Evolutionary conservation across 148 eudicot genomes (phyloP).

Genomic region (Cornus florida): DNA sequence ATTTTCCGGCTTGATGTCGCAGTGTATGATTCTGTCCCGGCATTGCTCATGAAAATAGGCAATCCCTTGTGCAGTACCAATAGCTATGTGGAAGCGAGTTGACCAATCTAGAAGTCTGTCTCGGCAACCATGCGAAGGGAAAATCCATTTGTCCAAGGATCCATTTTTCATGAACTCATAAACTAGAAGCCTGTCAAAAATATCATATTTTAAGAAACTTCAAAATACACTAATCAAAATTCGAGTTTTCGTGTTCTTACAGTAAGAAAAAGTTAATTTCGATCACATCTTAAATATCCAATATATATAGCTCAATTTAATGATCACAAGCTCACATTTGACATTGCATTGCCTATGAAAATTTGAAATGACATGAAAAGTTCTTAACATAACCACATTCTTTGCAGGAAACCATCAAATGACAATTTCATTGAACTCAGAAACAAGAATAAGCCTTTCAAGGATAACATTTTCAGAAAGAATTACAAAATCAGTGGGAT

Average conservation of each 20-base stretch:
- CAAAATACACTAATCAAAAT: not conserved
- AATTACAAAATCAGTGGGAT: too few relatives aligned
- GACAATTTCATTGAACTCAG: too few relatives aligned
- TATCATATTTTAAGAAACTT: not conserved
- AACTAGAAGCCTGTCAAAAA: slow-evolving; percentile 64
- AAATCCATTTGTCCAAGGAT: slow-evolving; percentile 94
- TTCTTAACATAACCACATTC: too few relatives aligned
- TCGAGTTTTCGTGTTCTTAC: not conserved
- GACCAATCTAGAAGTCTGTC: slow-evolving; percentile 70
- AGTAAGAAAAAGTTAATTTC: too few relatives aligned
- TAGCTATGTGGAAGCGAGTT: slow-evolving; percentile 74
- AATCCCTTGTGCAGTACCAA: slow-evolving; percentile 88
- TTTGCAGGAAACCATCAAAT: too few relatives aligned
- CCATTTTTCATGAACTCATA: slow-evolving; percentile 96
- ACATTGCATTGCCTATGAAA: not conserved
- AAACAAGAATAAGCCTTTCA: too few relatives aligned
- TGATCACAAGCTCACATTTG: not conserved
- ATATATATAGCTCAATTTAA: not conserved
- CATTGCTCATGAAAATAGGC: slow-evolving; percentile 98
- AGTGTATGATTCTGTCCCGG: slow-evolving; percentile 80
- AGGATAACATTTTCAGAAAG: too few relatives aligned
- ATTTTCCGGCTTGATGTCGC: slow-evolving; percentile 94
- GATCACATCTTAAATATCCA: not conserved
- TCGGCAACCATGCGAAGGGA: slow-evolving; percentile 39
- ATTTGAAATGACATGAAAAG: not conserved